Percentiles rank a stretch among this genome's conserved stretches.
phyloP scores from a whole-genome alignment of 2,329 filamentous ascomycete genomes.

The Lasiodiplodia sp. region DNA sequence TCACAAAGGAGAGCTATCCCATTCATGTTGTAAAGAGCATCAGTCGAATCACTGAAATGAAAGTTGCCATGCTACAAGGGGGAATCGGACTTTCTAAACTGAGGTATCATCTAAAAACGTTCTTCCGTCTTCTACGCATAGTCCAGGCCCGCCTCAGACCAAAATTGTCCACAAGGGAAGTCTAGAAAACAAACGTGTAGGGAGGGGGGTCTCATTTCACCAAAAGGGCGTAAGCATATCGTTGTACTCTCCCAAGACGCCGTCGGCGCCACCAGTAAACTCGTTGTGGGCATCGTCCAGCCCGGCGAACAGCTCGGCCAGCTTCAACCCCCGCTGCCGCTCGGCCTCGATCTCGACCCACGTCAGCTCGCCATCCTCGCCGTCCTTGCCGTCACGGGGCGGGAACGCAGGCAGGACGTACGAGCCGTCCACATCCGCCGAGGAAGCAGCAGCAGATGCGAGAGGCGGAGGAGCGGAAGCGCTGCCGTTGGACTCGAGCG shows the following conservation, averaged over 20 bases:
- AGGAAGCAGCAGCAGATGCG: neutral
- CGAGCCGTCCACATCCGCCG: conserved; percentile 27
- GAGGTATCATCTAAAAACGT: conserved; percentile 21
- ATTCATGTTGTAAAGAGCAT: neutral
- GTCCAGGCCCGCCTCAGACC: neutral
- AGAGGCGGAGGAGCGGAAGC: conserved; percentile 26
- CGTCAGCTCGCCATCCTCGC: conserved; percentile 55
- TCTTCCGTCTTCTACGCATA: neutral
- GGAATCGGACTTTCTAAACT: neutral
- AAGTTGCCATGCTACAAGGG: neutral
- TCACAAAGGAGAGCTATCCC: too few species aligned
- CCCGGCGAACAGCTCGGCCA: conserved; percentile 62
- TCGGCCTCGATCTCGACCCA: conserved; percentile 68
- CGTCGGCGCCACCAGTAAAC: conserved; percentile 53
- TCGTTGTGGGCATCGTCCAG: conserved; percentile 63
- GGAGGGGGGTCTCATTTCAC: neutral
- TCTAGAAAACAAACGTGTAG: neutral
- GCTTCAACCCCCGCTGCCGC: conserved; percentile 60
- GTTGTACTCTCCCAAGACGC: conserved; percentile 53
- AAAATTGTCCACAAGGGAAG: neutral
- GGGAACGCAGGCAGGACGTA: conserved; percentile 34
- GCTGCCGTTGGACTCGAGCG: conserved; percentile 17
- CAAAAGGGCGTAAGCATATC: conserved; percentile 40
- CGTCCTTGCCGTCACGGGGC: conserved; percentile 36
- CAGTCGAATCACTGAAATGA: neutral